phyloP scores from a whole-genome alignment of 495 filamentous ascomycete genomes.

The Aspergillus diversus region DNA sequence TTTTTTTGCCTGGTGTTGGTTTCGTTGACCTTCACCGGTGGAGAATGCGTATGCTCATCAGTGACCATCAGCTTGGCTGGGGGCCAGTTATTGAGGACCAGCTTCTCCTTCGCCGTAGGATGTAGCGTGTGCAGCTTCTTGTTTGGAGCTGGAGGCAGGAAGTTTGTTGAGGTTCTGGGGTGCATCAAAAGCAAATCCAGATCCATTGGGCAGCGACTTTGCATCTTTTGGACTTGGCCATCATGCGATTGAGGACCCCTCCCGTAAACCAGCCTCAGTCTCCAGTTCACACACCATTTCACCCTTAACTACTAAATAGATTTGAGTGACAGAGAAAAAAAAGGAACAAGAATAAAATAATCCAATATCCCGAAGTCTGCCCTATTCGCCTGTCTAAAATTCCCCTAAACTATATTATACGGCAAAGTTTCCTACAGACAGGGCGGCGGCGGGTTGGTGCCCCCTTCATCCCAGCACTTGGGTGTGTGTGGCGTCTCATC shows the following conservation, averaged over 20 bases:
- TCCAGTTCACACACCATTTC: no score
- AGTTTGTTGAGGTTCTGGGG: background rate
- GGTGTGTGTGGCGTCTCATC: slow-evolving; percentile 12
- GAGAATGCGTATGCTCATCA: background rate
- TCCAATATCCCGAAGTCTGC: background rate
- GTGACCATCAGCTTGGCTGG: no score
- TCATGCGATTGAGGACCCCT: background rate
- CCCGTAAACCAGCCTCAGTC: no score
- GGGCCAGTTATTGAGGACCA: no score
- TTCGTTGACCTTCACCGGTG: background rate
- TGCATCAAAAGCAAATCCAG: background rate
- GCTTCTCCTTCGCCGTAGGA: background rate
- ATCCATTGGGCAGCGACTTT: background rate
- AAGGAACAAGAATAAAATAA: background rate
- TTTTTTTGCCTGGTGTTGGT: background rate
- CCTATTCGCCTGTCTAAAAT: background rate
- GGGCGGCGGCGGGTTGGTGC: background rate
- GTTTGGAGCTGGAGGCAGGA: background rate
- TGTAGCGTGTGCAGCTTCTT: background rate
- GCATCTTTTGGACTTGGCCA: background rate
- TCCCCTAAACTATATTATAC: background rate
- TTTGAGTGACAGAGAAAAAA: background rate
- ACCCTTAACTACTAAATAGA: no score
- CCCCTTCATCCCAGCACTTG: background rate
- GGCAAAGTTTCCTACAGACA: slow-evolving; percentile 1